phyloP scores from a whole-genome alignment of 108 stramenopile species.

The Cyclotella baltica region DNA sequence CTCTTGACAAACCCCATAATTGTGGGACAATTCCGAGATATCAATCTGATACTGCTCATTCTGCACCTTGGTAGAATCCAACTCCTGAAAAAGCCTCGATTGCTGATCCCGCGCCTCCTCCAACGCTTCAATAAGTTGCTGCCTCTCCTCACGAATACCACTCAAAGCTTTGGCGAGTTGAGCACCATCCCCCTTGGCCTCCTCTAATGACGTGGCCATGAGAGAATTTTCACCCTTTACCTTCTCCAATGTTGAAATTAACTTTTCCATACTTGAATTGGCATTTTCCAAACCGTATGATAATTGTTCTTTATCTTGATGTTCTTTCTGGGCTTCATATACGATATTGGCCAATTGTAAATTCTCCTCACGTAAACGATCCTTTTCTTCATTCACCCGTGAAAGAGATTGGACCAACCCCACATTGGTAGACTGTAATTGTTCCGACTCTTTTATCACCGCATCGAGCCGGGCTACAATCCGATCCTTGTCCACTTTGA shows the following conservation, averaged over 20 bases:
- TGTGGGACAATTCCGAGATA: not conserved
- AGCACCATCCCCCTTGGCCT: slow-evolving; percentile 1
- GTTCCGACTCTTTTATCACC: slow-evolving; percentile 1
- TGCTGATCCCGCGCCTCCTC: not conserved
- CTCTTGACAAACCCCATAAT: not conserved
- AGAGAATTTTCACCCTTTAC: slow-evolving; percentile 2
- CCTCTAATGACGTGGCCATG: not conserved
- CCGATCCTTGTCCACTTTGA: too few relatives aligned
- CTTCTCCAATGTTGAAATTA: not conserved
- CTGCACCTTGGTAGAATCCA: not conserved
- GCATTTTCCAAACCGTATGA: too few relatives aligned
- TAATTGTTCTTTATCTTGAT: too few relatives aligned
- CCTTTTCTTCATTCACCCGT: too few relatives aligned
- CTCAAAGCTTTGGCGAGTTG: slow-evolving; percentile 21
- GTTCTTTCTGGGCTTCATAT: too few relatives aligned
- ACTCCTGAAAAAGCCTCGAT: not conserved
- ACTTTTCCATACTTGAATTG: not conserved
- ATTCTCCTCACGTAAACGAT: not conserved
- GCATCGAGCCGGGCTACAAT: not conserved
- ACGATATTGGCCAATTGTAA: not conserved
- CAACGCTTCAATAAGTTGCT: slow-evolving; percentile 7
- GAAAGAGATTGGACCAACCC: not conserved
- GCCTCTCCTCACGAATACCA: slow-evolving; percentile 7
- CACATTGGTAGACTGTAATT: too few relatives aligned
- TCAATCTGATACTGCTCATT: not conserved